Evolutionary conservation across 2,329 filamentous ascomycete genomes (phyloP), one percentile per base, ranked within the genome.

Genomic region (Fulvia fulva): DNA sequence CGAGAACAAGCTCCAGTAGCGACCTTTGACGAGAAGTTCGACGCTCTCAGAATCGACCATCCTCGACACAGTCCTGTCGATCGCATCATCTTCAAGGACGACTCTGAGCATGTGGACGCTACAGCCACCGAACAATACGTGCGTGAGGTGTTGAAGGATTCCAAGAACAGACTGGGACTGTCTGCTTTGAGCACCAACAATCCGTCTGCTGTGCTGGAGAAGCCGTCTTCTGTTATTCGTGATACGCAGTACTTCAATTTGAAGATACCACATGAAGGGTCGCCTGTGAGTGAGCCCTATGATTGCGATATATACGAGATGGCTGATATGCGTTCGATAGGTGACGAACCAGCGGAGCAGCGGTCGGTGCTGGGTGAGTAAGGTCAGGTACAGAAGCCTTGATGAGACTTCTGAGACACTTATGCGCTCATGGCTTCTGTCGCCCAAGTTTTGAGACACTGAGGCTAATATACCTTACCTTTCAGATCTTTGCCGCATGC

Each of bases 361-460:
- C 1, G 91, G 91, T 7, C 82, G 91, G 63, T 96, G 91, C 79
- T 96, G 91, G 91, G n/a, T n/a, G n/a, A n/a, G n/a, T n/a, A n/a
- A n/a, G n/a, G n/a, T n/a, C n/a, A n/a, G n/a, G n/a, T n/a, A n/a
- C n/a, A n/a, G n/a, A n/a, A n/a, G n/a, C n/a, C n/a, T n/a, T n/a
- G n/a, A n/a, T n/a, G n/a, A n/a, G n/a, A n/a, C n/a, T n/a, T n/a
- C n/a, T n/a, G n/a, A n/a, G n/a, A n/a, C n/a, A n/a, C n/a, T n/a
- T n/a, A n/a, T n/a, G n/a, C n/a, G n/a, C n/a, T n/a, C n/a, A n/a
- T n/a, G n/a, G n/a, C n/a, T n/a, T n/a, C n/a, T n/a, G n/a, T n/a
- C n/a, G n/a, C n/a, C n/a, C n/a, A n/a, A n/a, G n/a, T n/a, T n/a
- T n/a, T n/a, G n/a, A n/a, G n/a, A n/a, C n/a, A n/a, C n/a, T n/a